Evolutionary conservation across 2,329 filamentous ascomycete genomes (phyloP).

Genomic region (Alternaria conjuncta): DNA sequence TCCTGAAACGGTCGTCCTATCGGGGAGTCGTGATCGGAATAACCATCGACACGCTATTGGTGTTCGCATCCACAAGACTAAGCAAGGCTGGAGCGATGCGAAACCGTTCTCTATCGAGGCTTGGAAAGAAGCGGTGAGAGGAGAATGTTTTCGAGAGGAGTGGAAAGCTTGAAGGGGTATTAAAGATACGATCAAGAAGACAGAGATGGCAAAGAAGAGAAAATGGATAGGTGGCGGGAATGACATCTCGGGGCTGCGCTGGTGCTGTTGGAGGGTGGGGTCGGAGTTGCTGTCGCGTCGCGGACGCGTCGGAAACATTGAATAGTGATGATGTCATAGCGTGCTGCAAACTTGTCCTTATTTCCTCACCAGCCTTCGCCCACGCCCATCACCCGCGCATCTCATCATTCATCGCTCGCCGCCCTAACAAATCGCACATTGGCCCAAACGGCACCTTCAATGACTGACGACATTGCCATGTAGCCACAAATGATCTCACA

Average conservation of each 20-base stretch:
- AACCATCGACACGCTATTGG: no score
- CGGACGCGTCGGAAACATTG: not conserved
- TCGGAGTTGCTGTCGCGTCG: not conserved
- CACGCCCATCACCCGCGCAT: not conserved
- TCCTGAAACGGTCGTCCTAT: not conserved
- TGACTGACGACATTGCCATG: not conserved
- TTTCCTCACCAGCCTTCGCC: not conserved
- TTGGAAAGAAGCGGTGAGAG: not conserved
- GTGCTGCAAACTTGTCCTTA: not conserved
- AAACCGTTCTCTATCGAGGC: no score
- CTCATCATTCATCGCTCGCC: not conserved
- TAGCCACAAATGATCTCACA: not conserved
- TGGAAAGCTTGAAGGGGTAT: not conserved
- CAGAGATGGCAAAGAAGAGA: not conserved
- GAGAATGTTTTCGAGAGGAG: not conserved
- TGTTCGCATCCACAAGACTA: no score
- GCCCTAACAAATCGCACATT: no score
- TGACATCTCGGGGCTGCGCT: not conserved
- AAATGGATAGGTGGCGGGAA: not conserved
- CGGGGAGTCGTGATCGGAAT: not conserved
- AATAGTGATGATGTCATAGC: not conserved
- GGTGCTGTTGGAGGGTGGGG: not conserved
- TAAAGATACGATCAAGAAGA: not conserved
- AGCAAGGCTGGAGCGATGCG: no score
- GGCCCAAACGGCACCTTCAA: not conserved